These are phyloP conservation scores for Nicotiana obtusifolia DNA, from an alignment of 257 asterid genomes.

Conservation along the genomic window DNA sequence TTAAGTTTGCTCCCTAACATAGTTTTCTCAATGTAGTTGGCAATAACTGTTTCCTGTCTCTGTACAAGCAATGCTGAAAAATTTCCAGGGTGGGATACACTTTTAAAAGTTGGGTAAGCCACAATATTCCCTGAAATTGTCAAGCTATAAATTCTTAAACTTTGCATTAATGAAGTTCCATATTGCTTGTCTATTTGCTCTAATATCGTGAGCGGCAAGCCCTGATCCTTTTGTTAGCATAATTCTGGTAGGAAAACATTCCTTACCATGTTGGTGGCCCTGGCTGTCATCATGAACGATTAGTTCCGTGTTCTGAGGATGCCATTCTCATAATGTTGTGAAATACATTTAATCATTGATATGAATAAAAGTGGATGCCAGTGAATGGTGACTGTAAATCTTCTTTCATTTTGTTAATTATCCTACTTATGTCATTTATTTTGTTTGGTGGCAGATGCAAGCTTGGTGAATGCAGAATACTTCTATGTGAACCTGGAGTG, in stretches of 20 bases:
- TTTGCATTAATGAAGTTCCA: neutral
- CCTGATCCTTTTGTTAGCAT: neutral
- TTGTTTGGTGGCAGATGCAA: conserved; percentile 59
- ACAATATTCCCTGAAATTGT: neutral
- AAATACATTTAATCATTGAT: neutral
- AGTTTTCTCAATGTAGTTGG: conserved; percentile 50
- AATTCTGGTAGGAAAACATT: neutral
- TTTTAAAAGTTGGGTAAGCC: conserved; percentile 81
- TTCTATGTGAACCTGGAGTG: conserved; percentile 68
- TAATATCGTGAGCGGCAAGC: neutral
- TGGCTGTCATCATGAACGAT: neutral
- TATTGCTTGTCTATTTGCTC: neutral
- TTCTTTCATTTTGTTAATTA: neutral
- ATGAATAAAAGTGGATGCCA: neutral
- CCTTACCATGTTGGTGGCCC: neutral
- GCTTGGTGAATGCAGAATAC: conserved; percentile 88
- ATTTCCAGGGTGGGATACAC: conserved; percentile 82
- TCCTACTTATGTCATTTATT: neutral
- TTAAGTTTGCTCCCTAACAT: conserved; percentile 1
- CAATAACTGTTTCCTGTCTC: conserved; percentile 56
- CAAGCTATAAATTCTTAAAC: neutral
- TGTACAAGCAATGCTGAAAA: conserved; percentile 77
- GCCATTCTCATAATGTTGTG: neutral
- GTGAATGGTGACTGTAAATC: neutral
- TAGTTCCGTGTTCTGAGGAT: neutral